A percentile compares a stretch with the other conserved stretches of the same genome.
Evolutionary conservation across 2,329 filamentous ascomycete genomes (phyloP).

Genomic region (Neospermospora avenae): DNA sequence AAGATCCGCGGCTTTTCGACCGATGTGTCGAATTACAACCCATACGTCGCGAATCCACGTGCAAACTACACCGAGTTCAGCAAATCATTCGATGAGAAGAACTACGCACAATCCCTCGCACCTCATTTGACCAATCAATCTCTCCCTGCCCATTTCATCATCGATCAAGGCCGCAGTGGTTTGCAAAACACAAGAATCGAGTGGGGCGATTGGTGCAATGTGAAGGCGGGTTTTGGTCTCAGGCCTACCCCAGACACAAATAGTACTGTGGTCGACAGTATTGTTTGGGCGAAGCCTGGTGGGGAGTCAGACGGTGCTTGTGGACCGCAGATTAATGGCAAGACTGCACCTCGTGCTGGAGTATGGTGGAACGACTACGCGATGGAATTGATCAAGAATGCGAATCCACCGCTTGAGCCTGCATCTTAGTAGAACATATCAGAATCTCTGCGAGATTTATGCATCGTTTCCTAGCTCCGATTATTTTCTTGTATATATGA

Average conservation of each 20-base stretch:
- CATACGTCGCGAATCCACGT: slow-evolving; percentile 39
- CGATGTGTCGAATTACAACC: slow-evolving; percentile 45
- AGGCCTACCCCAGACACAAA: slow-evolving; percentile 36
- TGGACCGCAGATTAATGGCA: slow-evolving; percentile 30
- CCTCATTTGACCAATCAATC: slow-evolving; percentile 39
- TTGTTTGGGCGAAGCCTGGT: slow-evolving; percentile 46
- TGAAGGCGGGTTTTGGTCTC: slow-evolving; percentile 41
- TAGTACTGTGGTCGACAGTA: slow-evolving; percentile 40
- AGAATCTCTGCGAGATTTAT: not conserved
- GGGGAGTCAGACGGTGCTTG: slow-evolving; percentile 44
- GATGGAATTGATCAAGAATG: slow-evolving; percentile 41
- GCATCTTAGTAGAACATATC: not conserved
- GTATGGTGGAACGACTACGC: slow-evolving; percentile 43
- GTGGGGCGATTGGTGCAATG: slow-evolving; percentile 46
- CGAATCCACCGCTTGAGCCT: slow-evolving; percentile 29
- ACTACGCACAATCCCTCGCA: slow-evolving; percentile 40
- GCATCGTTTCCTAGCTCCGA: no score
- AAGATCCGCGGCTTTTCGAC: slow-evolving; percentile 41
- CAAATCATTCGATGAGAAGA: slow-evolving; percentile 41
- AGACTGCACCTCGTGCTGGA: slow-evolving; percentile 39
- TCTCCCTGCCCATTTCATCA: slow-evolving; percentile 43
- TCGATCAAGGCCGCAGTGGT: slow-evolving; percentile 44
- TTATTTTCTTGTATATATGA: no score
- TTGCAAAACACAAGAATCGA: slow-evolving; percentile 37
- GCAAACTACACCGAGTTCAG: slow-evolving; percentile 42